A percentile compares a stretch with the other conserved stretches of the same genome.
Conservation (phyloP, 2,329 filamentous ascomycete genomes). For the Beauveria scarabaeidicola region DNA sequence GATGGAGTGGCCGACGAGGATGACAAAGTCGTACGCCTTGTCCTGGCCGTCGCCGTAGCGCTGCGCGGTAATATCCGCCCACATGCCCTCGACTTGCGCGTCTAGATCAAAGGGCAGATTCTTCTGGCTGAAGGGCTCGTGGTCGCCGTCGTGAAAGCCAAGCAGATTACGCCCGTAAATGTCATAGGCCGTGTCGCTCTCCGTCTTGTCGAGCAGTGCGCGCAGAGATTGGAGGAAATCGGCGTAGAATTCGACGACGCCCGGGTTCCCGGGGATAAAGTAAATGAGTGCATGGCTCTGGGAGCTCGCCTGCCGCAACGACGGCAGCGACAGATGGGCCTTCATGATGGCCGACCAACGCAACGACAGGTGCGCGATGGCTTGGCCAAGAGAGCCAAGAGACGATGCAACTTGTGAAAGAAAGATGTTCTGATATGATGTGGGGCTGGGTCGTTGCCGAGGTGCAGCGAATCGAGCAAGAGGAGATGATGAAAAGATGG, state of each 20-base stretch:
- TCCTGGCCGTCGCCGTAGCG: slow-evolving; percentile 17
- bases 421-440: background rate
- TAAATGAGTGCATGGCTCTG: slow-evolving; percentile 47
- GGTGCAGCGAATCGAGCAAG: background rate
- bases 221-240: slow-evolving; percentile 55
- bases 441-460: background rate
- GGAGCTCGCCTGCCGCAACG: slow-evolving; percentile 16
- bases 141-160: slow-evolving; percentile 49
- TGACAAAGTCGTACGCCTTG: slow-evolving; percentile 45
- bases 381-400: no score
- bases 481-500: background rate
- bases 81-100: slow-evolving; percentile 41
- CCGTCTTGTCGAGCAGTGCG: slow-evolving; percentile 38
- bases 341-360: background rate
- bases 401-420: no score
- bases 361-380: no score
- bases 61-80: slow-evolving; percentile 27
- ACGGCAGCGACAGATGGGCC: slow-evolving; percentile 21
- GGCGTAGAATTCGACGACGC: slow-evolving; percentile 64
- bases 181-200: slow-evolving; percentile 34
- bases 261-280: slow-evolving; percentile 70
- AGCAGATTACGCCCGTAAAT: slow-evolving; percentile 50
- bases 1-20: slow-evolving; percentile 67
- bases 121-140: slow-evolving; percentile 33
- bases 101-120: slow-evolving; percentile 43